phyloP scores from a whole-genome alignment of 768 basidiomycete genomes.

The Leccinum ochraceum region DNA sequence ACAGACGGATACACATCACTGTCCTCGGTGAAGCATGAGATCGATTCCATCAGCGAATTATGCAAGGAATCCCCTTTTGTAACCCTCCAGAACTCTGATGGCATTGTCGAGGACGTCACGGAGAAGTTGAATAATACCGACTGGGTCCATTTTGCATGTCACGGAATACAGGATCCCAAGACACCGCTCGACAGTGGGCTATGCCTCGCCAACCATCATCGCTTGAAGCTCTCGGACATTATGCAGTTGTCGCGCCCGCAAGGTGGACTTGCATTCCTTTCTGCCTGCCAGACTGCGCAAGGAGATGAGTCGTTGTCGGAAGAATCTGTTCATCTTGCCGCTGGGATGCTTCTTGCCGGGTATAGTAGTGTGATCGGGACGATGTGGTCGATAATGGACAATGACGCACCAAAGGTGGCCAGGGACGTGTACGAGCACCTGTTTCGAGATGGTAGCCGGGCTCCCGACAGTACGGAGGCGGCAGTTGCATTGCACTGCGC shows the following conservation, averaged over 20 bases:
- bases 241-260: too few relatives aligned
- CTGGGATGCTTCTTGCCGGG: too few relatives aligned
- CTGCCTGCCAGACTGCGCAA: too few relatives aligned
- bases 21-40: too few relatives aligned
- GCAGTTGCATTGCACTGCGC: neutral
- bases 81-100: neutral
- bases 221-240: too few relatives aligned
- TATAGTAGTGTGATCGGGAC: neutral
- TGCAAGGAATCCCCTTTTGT: neutral
- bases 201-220: too few relatives aligned
- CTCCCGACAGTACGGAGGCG: neutral
- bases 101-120: neutral
- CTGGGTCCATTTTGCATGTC: neutral
- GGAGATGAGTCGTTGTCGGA: too few relatives aligned
- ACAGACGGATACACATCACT: too few relatives aligned
- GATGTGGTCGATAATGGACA: neutral
- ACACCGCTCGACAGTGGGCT: neutral
- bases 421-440: neutral
- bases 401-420: neutral
- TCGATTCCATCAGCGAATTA: too few relatives aligned
- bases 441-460: neutral
- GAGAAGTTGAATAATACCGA: neutral
- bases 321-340: too few relatives aligned
- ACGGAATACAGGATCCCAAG: neutral
- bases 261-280: too few relatives aligned